phyloP scores from a whole-genome alignment of 129 eudicot species.

The Lonicera japonica region DNA sequence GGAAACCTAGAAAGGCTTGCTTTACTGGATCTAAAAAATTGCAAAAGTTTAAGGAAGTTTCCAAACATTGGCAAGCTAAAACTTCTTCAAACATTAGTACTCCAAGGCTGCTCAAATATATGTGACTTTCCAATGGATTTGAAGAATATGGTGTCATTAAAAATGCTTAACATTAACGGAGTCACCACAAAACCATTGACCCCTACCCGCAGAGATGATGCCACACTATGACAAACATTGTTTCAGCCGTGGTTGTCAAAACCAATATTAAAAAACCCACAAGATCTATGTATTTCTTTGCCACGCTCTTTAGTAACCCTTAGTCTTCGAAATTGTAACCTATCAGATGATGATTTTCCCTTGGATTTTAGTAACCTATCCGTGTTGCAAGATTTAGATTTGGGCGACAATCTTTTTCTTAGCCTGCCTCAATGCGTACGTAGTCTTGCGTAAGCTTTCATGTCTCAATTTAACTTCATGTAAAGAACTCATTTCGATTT shows the following conservation, averaged over 20 bases:
- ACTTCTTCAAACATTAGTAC: neutral
- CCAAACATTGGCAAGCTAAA: conserved; percentile 15
- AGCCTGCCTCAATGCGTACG: conserved; percentile 13
- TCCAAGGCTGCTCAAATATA: conserved; percentile 20
- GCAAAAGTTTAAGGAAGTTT: conserved; percentile 5
- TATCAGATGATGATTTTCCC: conserved; percentile 12
- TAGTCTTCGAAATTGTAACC: conserved; percentile 4
- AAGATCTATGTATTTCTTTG: neutral
- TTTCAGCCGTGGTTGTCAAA: neutral
- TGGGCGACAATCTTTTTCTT: conserved; percentile 7
- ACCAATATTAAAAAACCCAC: neutral
- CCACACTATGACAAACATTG: neutral
- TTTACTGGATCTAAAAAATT: conserved; percentile 18
- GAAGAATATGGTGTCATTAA: too few relatives aligned
- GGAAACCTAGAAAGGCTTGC: conserved; percentile 12
- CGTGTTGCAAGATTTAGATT: neutral
- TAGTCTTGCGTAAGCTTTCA: conserved; percentile 3
- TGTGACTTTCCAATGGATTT: too few relatives aligned
- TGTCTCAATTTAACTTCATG: neutral
- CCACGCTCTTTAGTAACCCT: neutral
- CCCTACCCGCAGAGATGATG: neutral
- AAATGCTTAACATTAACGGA: neutral
- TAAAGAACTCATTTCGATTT: neutral
- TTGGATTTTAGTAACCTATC: conserved; percentile 1
- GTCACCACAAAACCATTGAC: neutral